Evolutionary conservation across 139 green algal species (phyloP), one percentile per base, ranked within the genome.

Genomic region (Yamagishiella unicocca): DNA sequence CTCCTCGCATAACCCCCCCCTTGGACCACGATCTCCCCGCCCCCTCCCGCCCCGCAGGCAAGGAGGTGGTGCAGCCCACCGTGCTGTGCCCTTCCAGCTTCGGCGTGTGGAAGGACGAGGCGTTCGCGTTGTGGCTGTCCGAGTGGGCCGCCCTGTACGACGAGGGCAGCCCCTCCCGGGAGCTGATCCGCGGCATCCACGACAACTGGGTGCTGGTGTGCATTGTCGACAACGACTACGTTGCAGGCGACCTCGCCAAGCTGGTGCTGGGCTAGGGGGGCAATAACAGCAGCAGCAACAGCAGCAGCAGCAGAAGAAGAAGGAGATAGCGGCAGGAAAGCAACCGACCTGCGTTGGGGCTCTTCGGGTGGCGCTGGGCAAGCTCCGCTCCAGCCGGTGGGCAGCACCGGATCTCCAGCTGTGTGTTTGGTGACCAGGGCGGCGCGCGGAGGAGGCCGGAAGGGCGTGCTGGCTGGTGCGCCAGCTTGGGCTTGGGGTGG

Each of bases 101-200:
- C 89, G 84, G 73, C 37, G 93, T 96, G 43, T 98, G 96, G 96
- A 96, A 95, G 89, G 94, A 96, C 24, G 96, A 98, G 92, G 96
- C 96, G 1, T 98, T 98, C 85, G 91, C 83, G 61, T 67, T 98
- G 75, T 98, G 96, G 96, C 67, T 37, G 8, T 84, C 71, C 24
- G 96, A 97, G 68, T 98, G 95, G 95, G 94, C 55, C 37, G 62
- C 31, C 2, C 67, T 96, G 45, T 98, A 97, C 79, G 92, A 94
- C 46, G 93, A 95, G 84, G 93, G 87, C 42, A 92, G 86, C 27
- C 43, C 77, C 6, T 89, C 87, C 0, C 90, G 87, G 38, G 85
- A 93, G 70, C 40, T 98, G 40, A 80, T 98, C 42, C 33, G 93
- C 2, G 84, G 83, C 71, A 94, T 97, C 71, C 78, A 86, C 27